These are phyloP conservation scores for Quercus robur DNA, from an alignment of 306 rosid genomes.

Conservation along the genomic window DNA sequence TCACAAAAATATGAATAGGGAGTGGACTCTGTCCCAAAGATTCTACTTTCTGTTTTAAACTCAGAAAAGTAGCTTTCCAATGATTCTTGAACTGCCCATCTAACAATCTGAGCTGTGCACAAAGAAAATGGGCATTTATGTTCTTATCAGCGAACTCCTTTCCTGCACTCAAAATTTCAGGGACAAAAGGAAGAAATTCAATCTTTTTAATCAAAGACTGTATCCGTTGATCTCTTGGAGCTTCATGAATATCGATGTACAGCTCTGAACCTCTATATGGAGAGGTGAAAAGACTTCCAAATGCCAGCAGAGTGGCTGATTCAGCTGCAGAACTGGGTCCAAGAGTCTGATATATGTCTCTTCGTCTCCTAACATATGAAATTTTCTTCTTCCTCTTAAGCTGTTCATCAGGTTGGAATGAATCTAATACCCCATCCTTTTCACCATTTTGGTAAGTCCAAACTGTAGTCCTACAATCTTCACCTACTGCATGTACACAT, in stretches of 20 bases:
- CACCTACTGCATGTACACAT: slow-evolving; percentile 63
- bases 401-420: slow-evolving; percentile 77
- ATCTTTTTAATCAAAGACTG: slow-evolving; percentile 47
- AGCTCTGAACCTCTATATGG: slow-evolving; percentile 75
- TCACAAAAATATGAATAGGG: slow-evolving; percentile 62
- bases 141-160: slow-evolving; percentile 46
- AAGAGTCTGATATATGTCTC: slow-evolving; percentile 57
- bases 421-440: slow-evolving; percentile 60
- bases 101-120: slow-evolving; percentile 81
- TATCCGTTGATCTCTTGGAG: slow-evolving; percentile 51
- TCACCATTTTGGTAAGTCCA: slow-evolving; percentile 71
- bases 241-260: slow-evolving; percentile 56
- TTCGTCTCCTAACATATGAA: slow-evolving; percentile 52
- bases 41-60: slow-evolving; percentile 52
- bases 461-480: slow-evolving; percentile 82
- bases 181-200: slow-evolving; percentile 65
- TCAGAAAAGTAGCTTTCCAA: slow-evolving; percentile 60
- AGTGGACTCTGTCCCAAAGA: slow-evolving; percentile 40
- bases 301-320: slow-evolving; percentile 66
- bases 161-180: slow-evolving; percentile 57
- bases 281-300: slow-evolving; percentile 88
- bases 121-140: slow-evolving; percentile 67
- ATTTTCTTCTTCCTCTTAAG: slow-evolving; percentile 76
- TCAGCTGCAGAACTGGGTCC: slow-evolving; percentile 74
- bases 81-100: slow-evolving; percentile 97